Conservation (phyloP, 2,329 filamentous ascomycete genomes). For the Alternaria gaisen region DNA sequence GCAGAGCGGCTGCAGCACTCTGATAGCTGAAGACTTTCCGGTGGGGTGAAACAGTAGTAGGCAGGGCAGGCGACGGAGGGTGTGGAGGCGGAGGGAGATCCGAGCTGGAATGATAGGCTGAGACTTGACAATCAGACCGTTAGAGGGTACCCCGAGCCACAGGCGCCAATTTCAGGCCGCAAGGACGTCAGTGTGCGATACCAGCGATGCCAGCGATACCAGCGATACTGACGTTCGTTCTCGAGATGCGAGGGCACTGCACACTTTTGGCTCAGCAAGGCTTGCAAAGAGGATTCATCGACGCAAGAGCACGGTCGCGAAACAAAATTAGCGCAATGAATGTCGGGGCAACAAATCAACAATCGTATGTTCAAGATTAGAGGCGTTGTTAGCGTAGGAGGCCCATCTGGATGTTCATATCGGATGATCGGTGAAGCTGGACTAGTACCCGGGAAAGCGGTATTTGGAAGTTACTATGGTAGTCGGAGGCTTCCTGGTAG, state of each 20-base stretch:
- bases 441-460: background rate
- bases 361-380: slow-evolving; percentile 5
- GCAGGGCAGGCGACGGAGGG: slow-evolving; percentile 13
- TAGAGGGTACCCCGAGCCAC: background rate
- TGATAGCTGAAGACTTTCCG: slow-evolving; percentile 13
- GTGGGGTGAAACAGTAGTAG: slow-evolving; percentile 10
- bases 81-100: slow-evolving; percentile 11
- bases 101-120: slow-evolving; percentile 11
- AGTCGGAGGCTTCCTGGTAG: background rate
- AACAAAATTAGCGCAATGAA: slow-evolving; percentile 19
- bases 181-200: background rate
- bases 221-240: background rate
- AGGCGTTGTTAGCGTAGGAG: slow-evolving; percentile 11
- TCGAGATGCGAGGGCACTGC: slow-evolving; percentile 7
- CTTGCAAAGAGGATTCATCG: slow-evolving; percentile 6
- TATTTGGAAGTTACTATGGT: background rate
- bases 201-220: too few relatives aligned
- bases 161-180: slow-evolving; percentile 4
- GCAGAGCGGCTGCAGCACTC: slow-evolving; percentile 2
- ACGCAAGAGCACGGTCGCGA: slow-evolving; percentile 17
- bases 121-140: slow-evolving; percentile 7
- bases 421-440: slow-evolving; percentile 4
- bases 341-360: slow-evolving; percentile 19
- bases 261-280: slow-evolving; percentile 11
- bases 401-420: slow-evolving; percentile 13